Evolutionary conservation across 1,284 basidiomycete genomes (phyloP), one percentile per base, ranked within the genome.

Genomic region (Pulchroboletus neoregius): DNA sequence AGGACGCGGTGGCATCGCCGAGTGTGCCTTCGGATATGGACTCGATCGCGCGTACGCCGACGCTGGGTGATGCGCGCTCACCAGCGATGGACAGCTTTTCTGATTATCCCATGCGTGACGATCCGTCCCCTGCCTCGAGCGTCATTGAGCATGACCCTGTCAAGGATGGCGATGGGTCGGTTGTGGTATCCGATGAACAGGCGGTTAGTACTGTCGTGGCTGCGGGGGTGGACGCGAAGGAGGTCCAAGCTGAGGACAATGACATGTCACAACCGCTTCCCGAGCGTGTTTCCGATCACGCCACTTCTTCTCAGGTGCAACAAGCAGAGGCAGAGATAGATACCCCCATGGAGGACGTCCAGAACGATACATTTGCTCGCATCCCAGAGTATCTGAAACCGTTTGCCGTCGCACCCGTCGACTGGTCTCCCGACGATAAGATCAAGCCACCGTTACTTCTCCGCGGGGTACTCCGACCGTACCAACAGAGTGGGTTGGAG

Each of bases 401-500:
- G 1, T 88, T 79, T 51, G 80, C 84, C 11, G 82, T 85, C 22
- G 76, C 82, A 2, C 80, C 78, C 2, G 76, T 87, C 4, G 72
- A 82, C 18, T 84, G 83, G 80, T 72, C 82, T 49, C 63, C 76
- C 6, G 68, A 78, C 43, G 58, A 69, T 43, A 77, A 78, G 60
- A 70, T 95, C 32, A 81, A 76, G 33, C 79, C 84, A 9, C 93
- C 94, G 0, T 78, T 91, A 45, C 73, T 98, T 7, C 74, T 98
- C 2, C 84, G 95, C 11, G 95, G 94, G 1, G 80, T 80, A 2
- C 74, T 99, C 31, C 84, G 94, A 15, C 93, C 94, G 1, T 99
- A 99, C 63, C 95, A 99, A 62, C 91, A 94, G 55, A 81, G 87
- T 11, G 95, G 95, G 0, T 70, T 98, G 43, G 94, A 98, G 61